Evolutionary conservation across 306 rosid species (phyloP), one percentile per base, ranked within the genome.

Genomic region (Acmispon strigosus): DNA sequence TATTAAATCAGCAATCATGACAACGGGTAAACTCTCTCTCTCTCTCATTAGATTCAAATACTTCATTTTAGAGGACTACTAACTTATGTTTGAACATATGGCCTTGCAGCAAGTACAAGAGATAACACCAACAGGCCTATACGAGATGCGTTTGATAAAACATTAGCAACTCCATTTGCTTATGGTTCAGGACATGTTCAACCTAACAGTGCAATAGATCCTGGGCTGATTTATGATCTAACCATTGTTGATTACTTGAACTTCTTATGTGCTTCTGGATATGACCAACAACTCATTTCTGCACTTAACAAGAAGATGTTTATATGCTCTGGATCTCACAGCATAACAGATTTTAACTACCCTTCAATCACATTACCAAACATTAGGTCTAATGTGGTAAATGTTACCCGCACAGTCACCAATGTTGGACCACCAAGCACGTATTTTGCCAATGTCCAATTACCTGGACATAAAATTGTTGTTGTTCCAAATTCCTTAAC

Each of bases 121-220:
- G 96, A 79, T 24, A 59, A 84, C 69, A 53, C 8, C 7, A 55
- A 42, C 12, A 19, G 27, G 61, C 78, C 80, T 15, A 74, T 86
- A 4, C 14, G 13, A 2, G 88, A 84, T 36, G 63, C 76, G 1
- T 42, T 65, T 27, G 32, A 9, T 1, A 8, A 13, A 0, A 55
- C 2, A 3, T 8, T 48, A 4, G 89, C 91, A 52, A 81, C 76
- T 10, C 80, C 89, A 3, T 83, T 83, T 15, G 80, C 52, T 8
- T 86, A 84, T 14, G 91, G 96, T 0, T 60, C 85, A 0, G 91
- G 91, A 27, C 91, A 89, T 29, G 73, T 89, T 42, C 66, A 69
- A 15, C 91, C 96, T 3, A 72, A 84, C 75, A 66, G 36, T 9
- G 91, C 91, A 15, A 59, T 72, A 70, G 82, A 82, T 36, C 91